Conservation (phyloP, 768 basidiomycete genomes). For the Gelatoporia subvermispora region DNA sequence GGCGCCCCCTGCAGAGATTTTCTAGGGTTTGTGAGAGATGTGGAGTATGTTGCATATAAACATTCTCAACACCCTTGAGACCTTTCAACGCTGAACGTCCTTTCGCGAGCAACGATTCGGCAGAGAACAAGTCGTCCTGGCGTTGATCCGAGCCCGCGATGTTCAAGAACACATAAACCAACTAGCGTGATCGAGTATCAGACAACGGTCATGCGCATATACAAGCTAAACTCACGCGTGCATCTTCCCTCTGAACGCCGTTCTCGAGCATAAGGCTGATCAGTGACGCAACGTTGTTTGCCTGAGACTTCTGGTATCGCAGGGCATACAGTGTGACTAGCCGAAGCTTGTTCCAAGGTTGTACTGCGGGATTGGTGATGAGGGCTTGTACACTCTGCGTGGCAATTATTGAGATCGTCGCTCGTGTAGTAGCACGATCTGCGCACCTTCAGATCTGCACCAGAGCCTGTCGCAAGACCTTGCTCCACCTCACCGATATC, state of each 20-base stretch:
- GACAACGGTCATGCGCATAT: not conserved
- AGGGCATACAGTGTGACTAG: constrained; percentile 90
- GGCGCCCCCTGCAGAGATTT: constrained; percentile 75
- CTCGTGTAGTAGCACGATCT: not conserved
- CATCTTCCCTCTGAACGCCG: constrained; percentile 73
- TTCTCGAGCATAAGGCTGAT: constrained; percentile 73
- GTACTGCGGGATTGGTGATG: constrained; percentile 60
- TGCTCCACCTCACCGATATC: constrained; percentile 95
- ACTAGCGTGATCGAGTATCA: constrained; percentile 38
- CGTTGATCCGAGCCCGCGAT: constrained; percentile 93
- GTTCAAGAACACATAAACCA: constrained; percentile 90
- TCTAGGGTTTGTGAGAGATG: constrained; percentile 92
- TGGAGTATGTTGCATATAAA: constrained; percentile 95
- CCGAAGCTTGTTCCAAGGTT: constrained; percentile 80
- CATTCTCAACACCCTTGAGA: constrained; percentile 98
- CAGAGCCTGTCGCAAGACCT: constrained; percentile 88
- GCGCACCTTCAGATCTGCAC: constrained; percentile 80
- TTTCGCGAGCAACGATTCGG: constrained; percentile 89
- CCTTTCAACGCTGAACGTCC: constrained; percentile 95
- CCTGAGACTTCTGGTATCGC: constrained; percentile 88
- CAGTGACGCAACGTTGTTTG: constrained; percentile 73
- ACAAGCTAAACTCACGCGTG: constrained; percentile 39
- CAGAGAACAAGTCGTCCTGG: constrained; percentile 96
- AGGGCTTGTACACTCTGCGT: constrained; percentile 77
- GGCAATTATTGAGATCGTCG: not conserved